These are phyloP conservation scores for Lachnellula hyalina DNA, from an alignment of 2,329 filamentous ascomycete genomes.

Conservation along the genomic window DNA sequence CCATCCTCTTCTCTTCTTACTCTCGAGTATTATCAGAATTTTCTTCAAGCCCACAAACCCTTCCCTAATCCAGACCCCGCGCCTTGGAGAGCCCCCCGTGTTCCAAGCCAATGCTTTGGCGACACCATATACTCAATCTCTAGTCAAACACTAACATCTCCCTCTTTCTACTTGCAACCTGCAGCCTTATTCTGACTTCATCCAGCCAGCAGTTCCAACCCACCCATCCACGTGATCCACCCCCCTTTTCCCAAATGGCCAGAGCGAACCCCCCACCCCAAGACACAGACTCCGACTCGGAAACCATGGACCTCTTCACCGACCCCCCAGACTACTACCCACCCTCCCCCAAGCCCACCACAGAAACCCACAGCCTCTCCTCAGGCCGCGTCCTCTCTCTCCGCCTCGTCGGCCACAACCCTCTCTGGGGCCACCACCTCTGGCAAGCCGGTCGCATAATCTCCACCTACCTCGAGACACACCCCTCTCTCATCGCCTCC, in stretches of 20 bases:
- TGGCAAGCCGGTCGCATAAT: conserved; percentile 87
- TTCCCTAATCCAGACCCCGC: too few relatives aligned
- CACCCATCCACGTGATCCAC: conserved; percentile 18
- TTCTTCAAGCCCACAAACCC: too few relatives aligned
- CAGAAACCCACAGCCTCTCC: conserved; percentile 63
- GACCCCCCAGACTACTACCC: conserved; percentile 79
- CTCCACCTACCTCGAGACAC: conserved; percentile 68
- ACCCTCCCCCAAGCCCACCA: conserved; percentile 69
- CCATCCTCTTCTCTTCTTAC: too few relatives aligned
- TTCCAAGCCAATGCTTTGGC: too few relatives aligned
- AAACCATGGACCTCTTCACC: conserved; percentile 56
- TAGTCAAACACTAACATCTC: neutral
- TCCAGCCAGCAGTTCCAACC: neutral
- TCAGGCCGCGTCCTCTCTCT: conserved; percentile 52
- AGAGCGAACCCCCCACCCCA: neutral
- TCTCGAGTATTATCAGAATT: too few relatives aligned
- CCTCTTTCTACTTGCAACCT: neutral
- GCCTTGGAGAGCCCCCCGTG: too few relatives aligned
- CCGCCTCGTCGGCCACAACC: conserved; percentile 79
- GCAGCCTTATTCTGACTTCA: neutral
- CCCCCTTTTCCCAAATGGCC: conserved; percentile 4
- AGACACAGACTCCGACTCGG: conserved; percentile 15
- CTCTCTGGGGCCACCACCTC: conserved; percentile 82
- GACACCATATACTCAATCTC: neutral
- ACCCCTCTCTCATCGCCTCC: conserved; percentile 56